Evolutionary conservation across 768 basidiomycete genomes (phyloP).

Genomic region (Boletellus ananiceps): DNA sequence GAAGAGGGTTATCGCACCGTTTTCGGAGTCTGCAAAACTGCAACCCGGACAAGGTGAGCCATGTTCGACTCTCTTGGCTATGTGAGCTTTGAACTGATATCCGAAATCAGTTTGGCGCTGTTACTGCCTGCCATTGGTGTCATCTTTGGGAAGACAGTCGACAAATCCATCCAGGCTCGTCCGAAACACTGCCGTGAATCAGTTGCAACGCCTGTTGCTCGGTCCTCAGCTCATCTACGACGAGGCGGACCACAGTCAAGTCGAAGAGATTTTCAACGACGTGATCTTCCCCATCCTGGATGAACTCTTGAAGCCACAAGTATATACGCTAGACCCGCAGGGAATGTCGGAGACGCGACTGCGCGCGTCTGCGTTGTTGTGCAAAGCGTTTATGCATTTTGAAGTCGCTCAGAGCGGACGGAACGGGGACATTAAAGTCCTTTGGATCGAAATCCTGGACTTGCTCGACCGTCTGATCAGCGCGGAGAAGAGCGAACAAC

Average conservation of each 20-base stretch:
- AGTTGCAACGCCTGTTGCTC: slow-evolving; percentile 80
- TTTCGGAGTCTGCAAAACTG: slow-evolving; percentile 49
- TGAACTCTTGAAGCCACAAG: slow-evolving; percentile 82
- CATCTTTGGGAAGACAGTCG: slow-evolving; percentile 74
- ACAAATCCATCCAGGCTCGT: slow-evolving; percentile 81
- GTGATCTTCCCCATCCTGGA: slow-evolving; percentile 91
- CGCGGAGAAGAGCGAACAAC: slow-evolving; percentile 75
- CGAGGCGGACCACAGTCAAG: slow-evolving; percentile 53
- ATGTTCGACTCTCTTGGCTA: slow-evolving; percentile 1
- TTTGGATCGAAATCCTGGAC: slow-evolving; percentile 91
- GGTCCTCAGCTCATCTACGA: slow-evolving; percentile 66
- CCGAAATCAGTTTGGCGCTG: slow-evolving; percentile 66
- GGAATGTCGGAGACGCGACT: slow-evolving; percentile 91
- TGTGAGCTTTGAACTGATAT: slow-evolving; percentile 3
- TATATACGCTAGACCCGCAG: slow-evolving; percentile 70
- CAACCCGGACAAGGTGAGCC: slow-evolving; percentile 30
- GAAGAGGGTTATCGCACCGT: slow-evolving; percentile 56
- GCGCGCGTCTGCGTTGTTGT: slow-evolving; percentile 82
- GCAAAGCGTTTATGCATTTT: slow-evolving; percentile 95
- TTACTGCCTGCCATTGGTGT: slow-evolving; percentile 69
- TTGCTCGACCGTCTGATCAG: slow-evolving; percentile 86
- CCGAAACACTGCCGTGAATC: slow-evolving; percentile 71
- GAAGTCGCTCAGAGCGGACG: slow-evolving; percentile 65
- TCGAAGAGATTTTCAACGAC: slow-evolving; percentile 82
- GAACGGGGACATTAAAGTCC: slow-evolving; percentile 57